A percentile compares a stretch with the other conserved stretches of the same genome.
These are phyloP conservation scores for Pichia norvegensis DNA, from an alignment of 1,139 yeast genomes.

Conservation along the genomic window DNA sequence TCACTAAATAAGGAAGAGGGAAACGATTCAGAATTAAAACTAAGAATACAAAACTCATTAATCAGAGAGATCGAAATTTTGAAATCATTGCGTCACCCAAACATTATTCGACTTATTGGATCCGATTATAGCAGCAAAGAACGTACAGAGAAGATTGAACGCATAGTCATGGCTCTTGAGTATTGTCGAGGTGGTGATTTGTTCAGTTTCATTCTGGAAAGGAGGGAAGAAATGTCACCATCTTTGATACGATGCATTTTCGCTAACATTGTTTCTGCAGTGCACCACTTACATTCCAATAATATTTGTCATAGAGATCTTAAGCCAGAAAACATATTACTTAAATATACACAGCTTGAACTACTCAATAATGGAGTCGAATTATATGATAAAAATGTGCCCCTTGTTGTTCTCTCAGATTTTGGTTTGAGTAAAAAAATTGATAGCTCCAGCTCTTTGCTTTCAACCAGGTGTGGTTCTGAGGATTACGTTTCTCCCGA, in stretches of 20 bases:
- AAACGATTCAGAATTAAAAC: slow-evolving; percentile 31
- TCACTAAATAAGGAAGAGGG: slow-evolving; percentile 19
- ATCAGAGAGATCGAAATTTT: slow-evolving; percentile 69
- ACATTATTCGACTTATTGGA: slow-evolving; percentile 35
- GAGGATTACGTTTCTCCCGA: slow-evolving; percentile 96
- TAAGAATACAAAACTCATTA: slow-evolving; percentile 60
- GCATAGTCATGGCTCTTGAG: slow-evolving; percentile 58
- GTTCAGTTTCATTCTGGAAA: slow-evolving; percentile 50
- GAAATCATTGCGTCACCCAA: slow-evolving; percentile 35
- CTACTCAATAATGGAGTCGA: slow-evolving; percentile 20
- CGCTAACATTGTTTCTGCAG: slow-evolving; percentile 61
- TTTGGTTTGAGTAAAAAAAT: slow-evolving; percentile 77
- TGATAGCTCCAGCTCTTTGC: slow-evolving; percentile 48
- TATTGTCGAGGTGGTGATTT: slow-evolving; percentile 82
- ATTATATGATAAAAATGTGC: slow-evolving; percentile 20
- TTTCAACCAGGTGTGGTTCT: slow-evolving; percentile 87
- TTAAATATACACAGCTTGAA: slow-evolving; percentile 35
- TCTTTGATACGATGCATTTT: slow-evolving; percentile 51
- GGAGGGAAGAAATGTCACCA: slow-evolving; percentile 35
- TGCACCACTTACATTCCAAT: slow-evolving; percentile 61
- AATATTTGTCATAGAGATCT: slow-evolving; percentile 79
- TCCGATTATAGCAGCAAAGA: slow-evolving; percentile 22
- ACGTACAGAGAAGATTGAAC: not conserved
- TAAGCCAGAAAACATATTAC: slow-evolving; percentile 71
- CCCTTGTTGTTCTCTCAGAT: slow-evolving; percentile 68